Base-by-base conservation (phyloP, 225 moss, liverwort and hornwort species). In the Pleurozium schreberi region DNA sequence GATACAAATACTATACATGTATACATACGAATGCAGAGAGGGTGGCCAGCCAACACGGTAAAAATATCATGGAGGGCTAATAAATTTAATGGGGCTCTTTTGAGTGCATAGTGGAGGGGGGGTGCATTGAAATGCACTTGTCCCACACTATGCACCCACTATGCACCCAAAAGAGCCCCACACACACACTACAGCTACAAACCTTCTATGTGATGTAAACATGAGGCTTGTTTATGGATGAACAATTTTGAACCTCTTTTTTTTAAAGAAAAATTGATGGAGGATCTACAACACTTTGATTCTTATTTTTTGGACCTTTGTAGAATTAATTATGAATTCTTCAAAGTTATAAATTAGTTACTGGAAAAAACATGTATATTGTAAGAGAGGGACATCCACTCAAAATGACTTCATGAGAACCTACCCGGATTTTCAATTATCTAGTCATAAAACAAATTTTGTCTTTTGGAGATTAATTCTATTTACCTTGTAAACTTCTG, bases 381-480 rank as follows among this genome's bases (percentile, higher is more conserved):
- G 1, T 7, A 25, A 36, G 36, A 36, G 40, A 70, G 2, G 4
- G 14, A 28, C 18, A 73, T 73, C 4, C 4, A 45, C 3, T 10
- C 28, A 45, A 73, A 73, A 45, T 28, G 17, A 73, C 9, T 9
- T 28, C 2, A 0, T 27, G 16, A 15, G 10, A 71, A 43, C 5
- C 15, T 28, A 17, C 0, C 10, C 17, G 28, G 45, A 71, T 27
- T 43, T 71, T 27, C 15, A 71, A 26, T 16, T 43, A 16, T 3
- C 0, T 43, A 0, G 16, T 43, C 27, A 71, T 27, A 5, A 43
- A 5, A 10, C 2, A 28, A 45, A n/a, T n/a, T n/a, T 43, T 43
- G 9, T 28, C 27, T 0, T 43, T 27, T 28, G 0, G 0, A 9
- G 8, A 28, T 71, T 6, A 43, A 43, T 43, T 28, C 0, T 43